Conservation (phyloP, 768 basidiomycete genomes). For the Pleurotus cornucopiae region DNA sequence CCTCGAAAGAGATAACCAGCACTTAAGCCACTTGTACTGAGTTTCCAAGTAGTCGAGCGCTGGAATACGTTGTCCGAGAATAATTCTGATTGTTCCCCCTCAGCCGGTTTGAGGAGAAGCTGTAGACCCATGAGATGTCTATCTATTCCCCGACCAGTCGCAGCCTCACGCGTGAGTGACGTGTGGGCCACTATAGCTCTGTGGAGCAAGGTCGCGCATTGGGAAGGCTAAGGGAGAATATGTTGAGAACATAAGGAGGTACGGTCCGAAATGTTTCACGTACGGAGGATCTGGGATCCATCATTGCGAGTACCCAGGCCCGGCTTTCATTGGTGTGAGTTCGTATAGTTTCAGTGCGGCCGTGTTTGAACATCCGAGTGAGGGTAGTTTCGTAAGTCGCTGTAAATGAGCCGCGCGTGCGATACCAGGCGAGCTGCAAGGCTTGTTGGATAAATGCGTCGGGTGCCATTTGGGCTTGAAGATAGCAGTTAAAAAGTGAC, state of each 20-base stretch:
- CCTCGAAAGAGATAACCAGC: slow-evolving; percentile 84
- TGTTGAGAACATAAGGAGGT: not conserved
- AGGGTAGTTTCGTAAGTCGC: slow-evolving; percentile 93
- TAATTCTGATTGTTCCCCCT: slow-evolving; percentile 54
- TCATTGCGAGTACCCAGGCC: slow-evolving; percentile 74
- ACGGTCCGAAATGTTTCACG: slow-evolving; percentile 13
- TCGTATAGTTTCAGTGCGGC: slow-evolving; percentile 88
- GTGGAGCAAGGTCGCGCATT: slow-evolving; percentile 47
- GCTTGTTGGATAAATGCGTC: slow-evolving; percentile 92
- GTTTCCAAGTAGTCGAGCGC: slow-evolving; percentile 77
- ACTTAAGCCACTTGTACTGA: slow-evolving; percentile 87
- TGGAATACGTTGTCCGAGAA: slow-evolving; percentile 78
- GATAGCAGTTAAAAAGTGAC: not conserved
- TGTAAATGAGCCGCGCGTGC: slow-evolving; percentile 68
- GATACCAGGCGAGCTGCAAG: slow-evolving; percentile 88
- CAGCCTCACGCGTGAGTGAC: slow-evolving; percentile 69
- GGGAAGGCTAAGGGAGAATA: slow-evolving; percentile 24
- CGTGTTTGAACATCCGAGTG: slow-evolving; percentile 81
- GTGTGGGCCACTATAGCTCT: slow-evolving; percentile 71
- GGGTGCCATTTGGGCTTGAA: slow-evolving; percentile 43
- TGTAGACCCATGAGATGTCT: slow-evolving; percentile 86
- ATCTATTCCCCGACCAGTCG: slow-evolving; percentile 82
- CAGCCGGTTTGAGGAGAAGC: slow-evolving; percentile 50
- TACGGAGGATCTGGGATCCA: slow-evolving; percentile 47
- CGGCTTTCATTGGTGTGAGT: slow-evolving; percentile 70